These are phyloP conservation scores for Malbranchea zuffiana DNA, from an alignment of 2,329 filamentous ascomycete genomes.

Conservation along the genomic window DNA sequence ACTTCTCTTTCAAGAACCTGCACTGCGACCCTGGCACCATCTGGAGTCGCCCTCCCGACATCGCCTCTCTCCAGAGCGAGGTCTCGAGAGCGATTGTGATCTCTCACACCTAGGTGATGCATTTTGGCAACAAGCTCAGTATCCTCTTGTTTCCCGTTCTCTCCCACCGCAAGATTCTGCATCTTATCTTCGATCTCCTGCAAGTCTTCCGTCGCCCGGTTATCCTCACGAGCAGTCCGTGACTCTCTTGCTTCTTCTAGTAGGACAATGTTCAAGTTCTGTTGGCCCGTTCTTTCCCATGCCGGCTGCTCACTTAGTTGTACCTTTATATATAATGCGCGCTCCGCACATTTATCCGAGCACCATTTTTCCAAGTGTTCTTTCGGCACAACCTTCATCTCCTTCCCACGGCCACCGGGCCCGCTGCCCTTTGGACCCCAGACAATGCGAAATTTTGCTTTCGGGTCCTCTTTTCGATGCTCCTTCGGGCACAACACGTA, in stretches of 20 bases:
- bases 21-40: conserved; percentile 24
- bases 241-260: conserved; percentile 51
- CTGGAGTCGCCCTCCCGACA: conserved; percentile 18
- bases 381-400: conserved; percentile 55
- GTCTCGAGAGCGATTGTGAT: conserved; percentile 10
- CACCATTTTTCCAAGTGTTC: conserved; percentile 80
- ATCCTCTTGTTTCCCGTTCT: conserved; percentile 4
- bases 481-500: conserved; percentile 65
- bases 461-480: conserved; percentile 46
- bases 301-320: conserved; percentile 78
- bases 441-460: conserved; percentile 59
- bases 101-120: conserved; percentile 20
- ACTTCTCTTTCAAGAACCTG: conserved; percentile 29
- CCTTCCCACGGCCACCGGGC: conserved; percentile 39
- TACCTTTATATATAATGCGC: conserved; percentile 75
- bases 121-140: conserved; percentile 20
- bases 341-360: conserved; percentile 62
- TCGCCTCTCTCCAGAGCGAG: conserved; percentile 12
- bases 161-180: conserved; percentile 1
- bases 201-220: too few relatives aligned
- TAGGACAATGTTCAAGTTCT: conserved; percentile 49
- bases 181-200: conserved; percentile 5
- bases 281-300: conserved; percentile 62
- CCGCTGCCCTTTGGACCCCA: conserved; percentile 42
- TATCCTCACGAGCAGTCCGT: too few relatives aligned